Evolutionary conservation across 2,329 filamentous ascomycete genomes (phyloP), one percentile per base, ranked within the genome.

Genomic region (Ophiobolus disseminans): DNA sequence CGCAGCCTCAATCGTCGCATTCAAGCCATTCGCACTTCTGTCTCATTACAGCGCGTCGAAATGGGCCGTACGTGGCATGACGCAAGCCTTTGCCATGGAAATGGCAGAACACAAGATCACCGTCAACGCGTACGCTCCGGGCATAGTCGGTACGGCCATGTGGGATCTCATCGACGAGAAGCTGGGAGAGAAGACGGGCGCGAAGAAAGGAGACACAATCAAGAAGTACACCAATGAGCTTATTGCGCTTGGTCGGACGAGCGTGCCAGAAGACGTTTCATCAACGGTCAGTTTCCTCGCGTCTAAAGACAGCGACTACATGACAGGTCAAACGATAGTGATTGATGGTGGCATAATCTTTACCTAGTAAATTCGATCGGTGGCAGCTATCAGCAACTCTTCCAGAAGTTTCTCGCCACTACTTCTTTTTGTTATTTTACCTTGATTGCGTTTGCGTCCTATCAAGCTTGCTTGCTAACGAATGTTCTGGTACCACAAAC

Each of bases 131-230:
- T 88, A 88, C 59, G 85, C 84, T 0, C 86, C 86, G 0, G 86
- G 86, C 0, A 86, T 89, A 38, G 84, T 89, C 0, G 84, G 80
- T 0, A 88, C 85, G 0, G 75, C 77, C 0, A 88, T 88, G 85
- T 89, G 86, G 86, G 85, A 88, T 36, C 63, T 83, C 2, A 87
- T 89, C 44, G 86, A 88, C 51, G 80, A 82, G 53, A 80, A 80
- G 48, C 53, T 87, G 23, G 82, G 79, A 0, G 76, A 81, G 63
- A 76, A 77, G 47, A 75, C 70, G 1, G 84, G 81, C 0, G 72
- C 74, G 0, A 70, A 76, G 58, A 81, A 78, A 57, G 81, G 81
- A 2, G 78, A 81, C 19, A 80, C 77, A 3, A 81, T 86, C 45
- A 78, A 80, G 64, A 82, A 82, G 60, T 82, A 81, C 51, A 78